Evolutionary conservation across 2,329 filamentous ascomycete species (phyloP).

Genomic region (Metarhizium robertsii): DNA sequence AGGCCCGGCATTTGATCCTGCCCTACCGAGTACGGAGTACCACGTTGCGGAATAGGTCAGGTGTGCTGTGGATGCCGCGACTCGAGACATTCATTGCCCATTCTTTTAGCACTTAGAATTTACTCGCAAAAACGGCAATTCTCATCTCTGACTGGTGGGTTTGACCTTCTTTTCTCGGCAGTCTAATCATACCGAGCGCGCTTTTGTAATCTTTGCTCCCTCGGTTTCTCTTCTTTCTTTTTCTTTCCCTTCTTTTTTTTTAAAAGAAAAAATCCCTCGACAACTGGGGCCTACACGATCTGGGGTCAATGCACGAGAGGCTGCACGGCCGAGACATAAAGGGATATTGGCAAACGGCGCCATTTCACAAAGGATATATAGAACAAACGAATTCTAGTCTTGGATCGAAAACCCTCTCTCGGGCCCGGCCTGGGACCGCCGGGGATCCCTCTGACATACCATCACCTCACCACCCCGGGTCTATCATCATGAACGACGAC

Average conservation of each 20-base stretch:
- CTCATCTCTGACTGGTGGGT: too few relatives aligned
- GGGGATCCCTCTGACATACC: background rate
- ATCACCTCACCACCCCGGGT: background rate
- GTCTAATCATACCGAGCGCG: too few relatives aligned
- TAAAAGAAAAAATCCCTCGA: background rate
- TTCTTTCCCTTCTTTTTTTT: background rate
- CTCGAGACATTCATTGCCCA: too few relatives aligned
- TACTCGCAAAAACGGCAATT: too few relatives aligned
- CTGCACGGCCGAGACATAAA: background rate
- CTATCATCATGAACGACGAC: slow-evolving; percentile 4
- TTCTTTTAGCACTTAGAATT: too few relatives aligned
- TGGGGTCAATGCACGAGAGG: background rate
- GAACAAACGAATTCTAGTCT: background rate
- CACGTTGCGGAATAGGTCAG: too few relatives aligned
- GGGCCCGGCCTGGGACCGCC: background rate
- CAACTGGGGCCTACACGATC: background rate
- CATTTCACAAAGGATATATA: background rate
- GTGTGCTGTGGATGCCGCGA: too few relatives aligned
- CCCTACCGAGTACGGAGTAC: too few relatives aligned
- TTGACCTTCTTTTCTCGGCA: too few relatives aligned
- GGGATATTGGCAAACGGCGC: background rate
- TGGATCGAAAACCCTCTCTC: background rate
- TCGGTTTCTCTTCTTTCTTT: background rate
- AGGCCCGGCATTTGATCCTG: too few relatives aligned
- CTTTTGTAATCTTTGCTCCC: background rate